phyloP scores from a whole-genome alignment of 768 basidiomycete species.

The Boletellus sp. region DNA sequence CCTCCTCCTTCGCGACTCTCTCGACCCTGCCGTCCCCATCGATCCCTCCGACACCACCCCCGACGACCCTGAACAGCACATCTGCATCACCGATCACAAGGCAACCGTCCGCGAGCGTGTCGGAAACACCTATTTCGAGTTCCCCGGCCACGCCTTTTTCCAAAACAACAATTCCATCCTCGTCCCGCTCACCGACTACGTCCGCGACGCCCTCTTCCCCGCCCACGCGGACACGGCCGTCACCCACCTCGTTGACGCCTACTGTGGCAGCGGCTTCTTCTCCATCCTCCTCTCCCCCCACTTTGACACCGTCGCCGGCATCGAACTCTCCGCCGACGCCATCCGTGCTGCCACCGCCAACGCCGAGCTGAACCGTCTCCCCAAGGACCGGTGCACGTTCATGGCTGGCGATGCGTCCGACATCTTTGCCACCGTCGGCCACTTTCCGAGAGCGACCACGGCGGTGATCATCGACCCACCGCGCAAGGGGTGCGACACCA shows the following conservation, averaged over 20 bases:
- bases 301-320: slow-evolving; percentile 79
- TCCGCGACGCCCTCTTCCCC: slow-evolving; percentile 65
- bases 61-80: slow-evolving; percentile 51
- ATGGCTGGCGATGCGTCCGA: slow-evolving; percentile 79
- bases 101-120: slow-evolving; percentile 80
- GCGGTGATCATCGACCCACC: slow-evolving; percentile 87
- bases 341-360: slow-evolving; percentile 69
- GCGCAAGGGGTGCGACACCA: slow-evolving; percentile 87
- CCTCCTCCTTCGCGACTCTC: slow-evolving; percentile 84
- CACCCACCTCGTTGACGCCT: slow-evolving; percentile 92
- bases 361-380: slow-evolving; percentile 59
- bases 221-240: slow-evolving; percentile 28
- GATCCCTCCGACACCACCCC: slow-evolving; percentile 23
- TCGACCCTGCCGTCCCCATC: slow-evolving; percentile 34
- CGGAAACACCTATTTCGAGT: slow-evolving; percentile 78
- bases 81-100: slow-evolving; percentile 84
- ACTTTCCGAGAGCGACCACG: slow-evolving; percentile 64
- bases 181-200: slow-evolving; percentile 78
- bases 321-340: slow-evolving; percentile 75
- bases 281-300: slow-evolving; percentile 74
- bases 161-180: slow-evolving; percentile 97
- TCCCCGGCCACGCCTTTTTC: slow-evolving; percentile 88
- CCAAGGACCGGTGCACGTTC: slow-evolving; percentile 57
- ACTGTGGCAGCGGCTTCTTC: slow-evolving; percentile 89
- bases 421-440: slow-evolving; percentile 67